Evolutionary conservation across 2,329 filamentous ascomycete species (phyloP).

Genomic region (Fusarium heterosporum): DNA sequence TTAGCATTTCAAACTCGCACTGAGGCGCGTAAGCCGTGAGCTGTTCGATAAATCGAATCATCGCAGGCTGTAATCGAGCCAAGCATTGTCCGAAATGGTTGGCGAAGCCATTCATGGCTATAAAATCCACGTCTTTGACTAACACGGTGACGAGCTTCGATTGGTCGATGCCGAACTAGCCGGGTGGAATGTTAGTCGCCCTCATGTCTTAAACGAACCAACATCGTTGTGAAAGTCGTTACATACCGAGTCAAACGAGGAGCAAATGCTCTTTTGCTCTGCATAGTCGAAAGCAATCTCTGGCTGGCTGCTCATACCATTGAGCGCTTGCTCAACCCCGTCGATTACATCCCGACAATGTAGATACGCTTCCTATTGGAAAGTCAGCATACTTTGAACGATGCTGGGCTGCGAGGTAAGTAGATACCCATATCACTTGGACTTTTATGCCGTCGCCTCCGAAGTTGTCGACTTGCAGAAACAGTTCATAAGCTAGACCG

Average conservation of each 20-base stretch:
- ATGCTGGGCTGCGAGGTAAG: neutral
- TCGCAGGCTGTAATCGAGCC: slow-evolving; percentile 1
- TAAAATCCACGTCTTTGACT: neutral
- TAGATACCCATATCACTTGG: slow-evolving; percentile 8
- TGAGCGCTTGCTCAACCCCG: slow-evolving; percentile 3
- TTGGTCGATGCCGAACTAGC: slow-evolving; percentile 20
- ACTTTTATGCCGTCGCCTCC: slow-evolving; percentile 10
- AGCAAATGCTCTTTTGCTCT: slow-evolving; percentile 23
- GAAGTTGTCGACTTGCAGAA: slow-evolving; percentile 5
- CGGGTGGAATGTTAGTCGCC: slow-evolving; percentile 7
- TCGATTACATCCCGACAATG: slow-evolving; percentile 25
- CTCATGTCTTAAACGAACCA: neutral
- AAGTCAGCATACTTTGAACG: slow-evolving; percentile 2
- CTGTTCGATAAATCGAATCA: slow-evolving; percentile 9
- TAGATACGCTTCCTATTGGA: slow-evolving; percentile 22
- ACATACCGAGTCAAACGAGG: slow-evolving; percentile 17
- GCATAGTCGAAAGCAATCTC: slow-evolving; percentile 10
- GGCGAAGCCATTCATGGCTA: slow-evolving; percentile 17
- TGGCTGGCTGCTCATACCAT: neutral
- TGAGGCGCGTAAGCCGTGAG: slow-evolving; percentile 12
- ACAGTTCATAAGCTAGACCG: slow-evolving; percentile 7
- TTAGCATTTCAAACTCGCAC: slow-evolving; percentile 22
- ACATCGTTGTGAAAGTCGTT: neutral
- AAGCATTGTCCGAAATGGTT: slow-evolving; percentile 32
- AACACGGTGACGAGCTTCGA: slow-evolving; percentile 19